phyloP scores from a whole-genome alignment of 495 filamentous ascomycete genomes.

The Penicillium egyptiacum region DNA sequence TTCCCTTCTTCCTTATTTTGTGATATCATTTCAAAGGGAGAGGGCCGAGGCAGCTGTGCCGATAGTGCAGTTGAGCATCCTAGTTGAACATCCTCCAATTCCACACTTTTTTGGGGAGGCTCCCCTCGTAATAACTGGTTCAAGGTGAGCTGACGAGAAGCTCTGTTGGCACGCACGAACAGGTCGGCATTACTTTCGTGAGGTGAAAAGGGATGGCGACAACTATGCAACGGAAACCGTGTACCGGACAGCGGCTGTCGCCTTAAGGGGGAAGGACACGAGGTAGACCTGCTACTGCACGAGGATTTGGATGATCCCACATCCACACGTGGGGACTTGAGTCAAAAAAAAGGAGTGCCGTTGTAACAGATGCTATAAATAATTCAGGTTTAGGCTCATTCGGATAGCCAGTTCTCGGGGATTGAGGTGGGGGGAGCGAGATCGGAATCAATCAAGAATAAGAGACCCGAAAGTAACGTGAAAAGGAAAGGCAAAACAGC shows the following conservation, averaged over 20 bases:
- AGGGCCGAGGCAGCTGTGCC: conserved; percentile 24
- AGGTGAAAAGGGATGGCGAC: conserved; percentile 11
- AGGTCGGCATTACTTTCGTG: conserved; percentile 41
- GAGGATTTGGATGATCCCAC: conserved; percentile 27
- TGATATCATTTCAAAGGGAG: conserved; percentile 13
- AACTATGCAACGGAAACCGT: conserved; percentile 22
- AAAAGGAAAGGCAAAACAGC: conserved; percentile 14
- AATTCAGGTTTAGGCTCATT: conserved; percentile 18
- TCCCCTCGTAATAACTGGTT: conserved; percentile 14
- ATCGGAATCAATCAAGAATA: conserved; percentile 17
- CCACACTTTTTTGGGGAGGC: background rate
- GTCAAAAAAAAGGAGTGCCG: conserved; percentile 20
- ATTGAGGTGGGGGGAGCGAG: conserved; percentile 19
- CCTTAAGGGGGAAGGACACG: conserved; percentile 8
- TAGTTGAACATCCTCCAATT: conserved; percentile 16
- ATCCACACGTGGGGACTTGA: conserved; percentile 23
- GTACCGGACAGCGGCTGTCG: conserved; percentile 37
- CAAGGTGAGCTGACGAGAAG: conserved; percentile 33
- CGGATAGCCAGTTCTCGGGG: conserved; percentile 8
- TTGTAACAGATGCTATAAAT: conserved; percentile 25
- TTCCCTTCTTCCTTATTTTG: conserved; percentile 27
- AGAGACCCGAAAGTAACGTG: conserved; percentile 22
- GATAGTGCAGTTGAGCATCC: conserved; percentile 27
- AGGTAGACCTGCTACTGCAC: conserved; percentile 42
- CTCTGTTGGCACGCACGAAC: conserved; percentile 33